Percentiles rank a stretch among this genome's conserved stretches.
Conservation (phyloP, 768 basidiomycete genomes). For the Chlorophyllum brunneum region DNA sequence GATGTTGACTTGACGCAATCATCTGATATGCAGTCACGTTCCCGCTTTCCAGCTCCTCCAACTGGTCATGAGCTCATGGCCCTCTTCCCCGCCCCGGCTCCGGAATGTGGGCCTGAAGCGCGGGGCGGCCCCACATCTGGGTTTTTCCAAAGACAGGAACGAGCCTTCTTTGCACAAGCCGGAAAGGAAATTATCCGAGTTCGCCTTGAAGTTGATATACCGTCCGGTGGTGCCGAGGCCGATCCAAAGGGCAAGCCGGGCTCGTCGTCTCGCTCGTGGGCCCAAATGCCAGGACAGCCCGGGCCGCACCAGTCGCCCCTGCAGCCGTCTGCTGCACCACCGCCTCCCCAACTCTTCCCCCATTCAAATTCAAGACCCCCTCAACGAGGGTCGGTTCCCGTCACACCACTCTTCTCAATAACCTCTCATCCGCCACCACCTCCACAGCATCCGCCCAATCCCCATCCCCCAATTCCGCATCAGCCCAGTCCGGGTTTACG, state of each 20-base stretch:
- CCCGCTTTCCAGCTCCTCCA: slow-evolving; percentile 68
- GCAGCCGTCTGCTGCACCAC: slow-evolving; percentile 24
- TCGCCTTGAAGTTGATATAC: slow-evolving; percentile 64
- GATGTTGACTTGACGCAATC: slow-evolving; percentile 63
- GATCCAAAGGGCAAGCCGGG: slow-evolving; percentile 25
- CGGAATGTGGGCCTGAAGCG: slow-evolving; percentile 51
- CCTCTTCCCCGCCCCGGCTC: slow-evolving; percentile 72
- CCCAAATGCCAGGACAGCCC: slow-evolving; percentile 18
- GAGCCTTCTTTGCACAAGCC: slow-evolving; percentile 76
- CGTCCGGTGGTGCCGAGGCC: slow-evolving; percentile 26
- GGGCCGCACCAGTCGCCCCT: slow-evolving; percentile 25
- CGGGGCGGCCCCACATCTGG: slow-evolving; percentile 64
- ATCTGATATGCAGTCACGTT: slow-evolving; percentile 41
- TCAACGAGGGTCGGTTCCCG: slow-evolving; percentile 28
- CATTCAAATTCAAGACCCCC: slow-evolving; percentile 32
- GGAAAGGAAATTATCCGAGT: slow-evolving; percentile 77
- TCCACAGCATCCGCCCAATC: slow-evolving; percentile 28
- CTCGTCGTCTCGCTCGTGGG: slow-evolving; percentile 22
- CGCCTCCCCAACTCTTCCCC: slow-evolving; percentile 27
- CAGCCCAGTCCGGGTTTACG: slow-evolving; percentile 34
- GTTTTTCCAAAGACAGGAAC: slow-evolving; percentile 73
- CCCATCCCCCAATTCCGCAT: slow-evolving; percentile 29
- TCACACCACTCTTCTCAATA: slow-evolving; percentile 31
- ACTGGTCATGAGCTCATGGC: slow-evolving; percentile 85
- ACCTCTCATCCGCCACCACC: slow-evolving; percentile 26